phyloP scores from a whole-genome alignment of 306 rosid species.

The Quillaja saponaria region DNA sequence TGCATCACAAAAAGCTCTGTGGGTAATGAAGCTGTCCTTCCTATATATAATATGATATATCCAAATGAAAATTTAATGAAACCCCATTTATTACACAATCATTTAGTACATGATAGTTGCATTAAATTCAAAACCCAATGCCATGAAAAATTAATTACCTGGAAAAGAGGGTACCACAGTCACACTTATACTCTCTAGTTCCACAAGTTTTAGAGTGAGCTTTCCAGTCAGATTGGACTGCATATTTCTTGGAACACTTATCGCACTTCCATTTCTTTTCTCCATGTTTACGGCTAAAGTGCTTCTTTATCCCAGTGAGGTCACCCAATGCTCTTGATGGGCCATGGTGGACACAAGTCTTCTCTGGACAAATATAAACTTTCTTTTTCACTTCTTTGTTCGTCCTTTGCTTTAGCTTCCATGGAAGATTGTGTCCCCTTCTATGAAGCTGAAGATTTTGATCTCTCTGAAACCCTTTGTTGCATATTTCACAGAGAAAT shows the following conservation, averaged over 20 bases:
- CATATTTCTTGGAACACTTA: conserved; percentile 91
- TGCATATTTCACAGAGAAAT: conserved; percentile 91
- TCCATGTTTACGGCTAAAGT: conserved; percentile 88
- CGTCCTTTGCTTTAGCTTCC: conserved; percentile 76
- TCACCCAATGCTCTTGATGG: conserved; percentile 86
- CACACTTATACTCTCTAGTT: conserved; percentile 90
- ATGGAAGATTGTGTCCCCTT: conserved; percentile 92
- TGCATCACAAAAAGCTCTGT: conserved; percentile 96
- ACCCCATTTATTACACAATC: conserved; percentile 37
- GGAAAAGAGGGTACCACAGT: conserved; percentile 95
- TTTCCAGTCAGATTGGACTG: conserved; percentile 96
- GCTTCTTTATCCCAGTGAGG: conserved; percentile 93
- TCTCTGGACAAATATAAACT: conserved; percentile 92
- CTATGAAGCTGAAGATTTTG: conserved; percentile 94
- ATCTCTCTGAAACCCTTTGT: conserved; percentile 95
- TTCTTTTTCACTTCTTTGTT: conserved; percentile 78
- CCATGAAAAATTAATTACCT: conserved; percentile 45
- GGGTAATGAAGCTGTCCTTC: conserved; percentile 96
- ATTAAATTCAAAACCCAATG: conserved; percentile 38
- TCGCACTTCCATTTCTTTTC: conserved; percentile 99
- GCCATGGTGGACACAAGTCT: conserved; percentile 83
- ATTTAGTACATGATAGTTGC: conserved; percentile 27
- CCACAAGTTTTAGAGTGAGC: conserved; percentile 97
- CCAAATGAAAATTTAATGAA: conserved; percentile 18
- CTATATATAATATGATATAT: conserved; percentile 31